Evolutionary conservation across 2,329 filamentous ascomycete genomes (phyloP).

Genomic region (Diaporthe sp.): DNA sequence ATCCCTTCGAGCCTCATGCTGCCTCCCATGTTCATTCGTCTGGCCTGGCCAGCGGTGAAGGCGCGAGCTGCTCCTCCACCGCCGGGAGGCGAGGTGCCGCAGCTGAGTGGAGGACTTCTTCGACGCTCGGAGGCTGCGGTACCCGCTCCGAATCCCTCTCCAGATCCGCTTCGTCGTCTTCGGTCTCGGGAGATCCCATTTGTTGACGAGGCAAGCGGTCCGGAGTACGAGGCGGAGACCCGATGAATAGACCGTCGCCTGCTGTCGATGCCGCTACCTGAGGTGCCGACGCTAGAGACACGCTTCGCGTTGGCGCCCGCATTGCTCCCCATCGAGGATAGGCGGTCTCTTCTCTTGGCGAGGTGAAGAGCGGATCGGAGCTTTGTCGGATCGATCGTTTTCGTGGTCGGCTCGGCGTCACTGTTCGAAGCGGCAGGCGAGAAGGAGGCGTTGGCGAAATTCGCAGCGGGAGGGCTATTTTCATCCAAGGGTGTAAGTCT

Average conservation of each 20-base stretch:
- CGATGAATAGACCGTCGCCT: constrained; percentile 51
- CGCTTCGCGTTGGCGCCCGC: constrained; percentile 56
- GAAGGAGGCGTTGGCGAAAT: constrained; percentile 49
- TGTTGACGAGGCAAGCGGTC: constrained; percentile 61
- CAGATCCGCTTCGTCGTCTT: constrained; percentile 58
- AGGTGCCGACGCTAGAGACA: constrained; percentile 61
- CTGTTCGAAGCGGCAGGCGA: constrained; percentile 56
- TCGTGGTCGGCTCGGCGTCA: constrained; percentile 62
- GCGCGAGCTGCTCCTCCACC: constrained; percentile 46
- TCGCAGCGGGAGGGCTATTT: constrained; percentile 64
- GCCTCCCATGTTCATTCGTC: constrained; percentile 69
- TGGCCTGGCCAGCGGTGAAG: constrained; percentile 68
- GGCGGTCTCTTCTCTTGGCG: constrained; percentile 61
- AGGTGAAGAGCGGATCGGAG: constrained; percentile 68
- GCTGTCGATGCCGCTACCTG: constrained; percentile 45
- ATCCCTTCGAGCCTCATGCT: constrained; percentile 51
- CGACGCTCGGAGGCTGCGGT: constrained; percentile 57
- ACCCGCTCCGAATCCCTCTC: constrained; percentile 35
- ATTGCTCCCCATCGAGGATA: constrained; percentile 56
- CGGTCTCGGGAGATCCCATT: constrained; percentile 71
- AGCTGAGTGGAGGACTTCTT: constrained; percentile 67
- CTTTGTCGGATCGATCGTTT: constrained; percentile 65
- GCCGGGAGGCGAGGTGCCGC: constrained; percentile 57
- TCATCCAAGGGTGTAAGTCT: constrained; percentile 61
- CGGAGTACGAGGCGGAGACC: constrained; percentile 54